These are phyloP conservation scores for Polymyxa betae DNA, from an alignment of 208 protist species.

Conservation along the genomic window DNA sequence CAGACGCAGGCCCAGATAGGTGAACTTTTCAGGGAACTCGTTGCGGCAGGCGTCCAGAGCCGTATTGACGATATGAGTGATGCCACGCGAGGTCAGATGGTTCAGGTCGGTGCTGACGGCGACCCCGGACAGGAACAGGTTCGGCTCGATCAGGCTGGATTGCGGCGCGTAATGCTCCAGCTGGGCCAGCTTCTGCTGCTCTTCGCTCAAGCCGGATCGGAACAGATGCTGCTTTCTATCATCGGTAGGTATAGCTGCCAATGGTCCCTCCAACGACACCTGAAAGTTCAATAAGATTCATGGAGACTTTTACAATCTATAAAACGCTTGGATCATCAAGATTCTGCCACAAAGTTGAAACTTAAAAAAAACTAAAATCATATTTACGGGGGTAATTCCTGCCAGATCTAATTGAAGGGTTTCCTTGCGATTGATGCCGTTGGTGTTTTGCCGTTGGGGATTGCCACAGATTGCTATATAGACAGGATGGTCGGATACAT, in stretches of 20 bases:
- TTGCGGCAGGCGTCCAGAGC: not conserved
- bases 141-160: conserved; percentile 22
- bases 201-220: not conserved
- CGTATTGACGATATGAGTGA: conserved; percentile 53
- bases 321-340: not conserved
- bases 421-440: too few relatives aligned
- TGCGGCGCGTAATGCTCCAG: not conserved
- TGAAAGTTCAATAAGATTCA: not conserved
- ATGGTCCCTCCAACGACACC: not conserved
- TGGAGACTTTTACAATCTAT: not conserved
- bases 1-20: not conserved
- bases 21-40: conserved; percentile 39
- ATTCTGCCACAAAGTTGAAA: not conserved
- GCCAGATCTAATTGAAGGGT: too few relatives aligned
- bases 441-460: too few relatives aligned
- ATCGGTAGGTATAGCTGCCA: not conserved
- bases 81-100: conserved; percentile 10
- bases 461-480: not conserved
- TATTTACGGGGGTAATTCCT: not conserved
- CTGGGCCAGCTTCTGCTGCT: conserved; percentile 39
- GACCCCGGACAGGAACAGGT: conserved; percentile 24
- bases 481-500: not conserved
- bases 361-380: not conserved
- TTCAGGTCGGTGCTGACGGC: not conserved
- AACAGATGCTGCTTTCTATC: not conserved